These are phyloP conservation scores for Pleurostoma richardsiae DNA, from an alignment of 2,329 filamentous ascomycete species.

Conservation along the genomic window DNA sequence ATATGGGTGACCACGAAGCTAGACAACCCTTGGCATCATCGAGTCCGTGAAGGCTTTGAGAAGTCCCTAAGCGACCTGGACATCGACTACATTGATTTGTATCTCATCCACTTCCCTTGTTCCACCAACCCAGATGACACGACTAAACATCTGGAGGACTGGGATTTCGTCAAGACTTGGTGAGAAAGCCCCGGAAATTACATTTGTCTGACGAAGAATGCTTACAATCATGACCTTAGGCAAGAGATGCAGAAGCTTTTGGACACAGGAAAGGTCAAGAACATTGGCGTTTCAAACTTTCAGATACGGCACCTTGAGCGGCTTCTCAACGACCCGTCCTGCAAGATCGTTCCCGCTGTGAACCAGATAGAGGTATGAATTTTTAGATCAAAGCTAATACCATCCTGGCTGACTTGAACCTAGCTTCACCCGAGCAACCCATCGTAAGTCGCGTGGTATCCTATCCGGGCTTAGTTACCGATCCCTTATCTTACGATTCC, in stretches of 20 bases:
- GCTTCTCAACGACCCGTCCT: conserved; percentile 49
- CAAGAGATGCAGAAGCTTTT: conserved; percentile 47
- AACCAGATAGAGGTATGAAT: conserved; percentile 55
- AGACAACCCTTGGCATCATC: conserved; percentile 18
- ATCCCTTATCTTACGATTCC: background rate
- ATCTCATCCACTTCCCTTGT: conserved; percentile 14
- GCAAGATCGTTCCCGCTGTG: conserved; percentile 43
- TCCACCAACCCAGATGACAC: conserved; percentile 27
- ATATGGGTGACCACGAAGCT: conserved; percentile 24
- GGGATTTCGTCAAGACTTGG: conserved; percentile 54
- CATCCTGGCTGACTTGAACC: background rate
- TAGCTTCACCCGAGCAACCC: conserved; percentile 54
- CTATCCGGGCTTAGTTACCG: background rate
- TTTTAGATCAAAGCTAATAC: background rate
- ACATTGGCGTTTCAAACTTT: conserved; percentile 67
- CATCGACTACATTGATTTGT: conserved; percentile 25
- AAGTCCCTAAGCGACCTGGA: conserved; percentile 18
- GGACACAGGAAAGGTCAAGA: conserved; percentile 52
- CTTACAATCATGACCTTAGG: conserved; percentile 18
- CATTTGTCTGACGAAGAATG: background rate
- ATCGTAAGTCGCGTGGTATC: conserved; percentile 23
- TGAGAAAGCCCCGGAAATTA: background rate
- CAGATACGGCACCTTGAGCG: conserved; percentile 61
- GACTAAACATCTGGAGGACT: conserved; percentile 53
- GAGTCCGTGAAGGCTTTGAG: conserved; percentile 18